phyloP scores from a whole-genome alignment of 2,329 filamentous ascomycete genomes.

The Fusarium camptoceras region DNA sequence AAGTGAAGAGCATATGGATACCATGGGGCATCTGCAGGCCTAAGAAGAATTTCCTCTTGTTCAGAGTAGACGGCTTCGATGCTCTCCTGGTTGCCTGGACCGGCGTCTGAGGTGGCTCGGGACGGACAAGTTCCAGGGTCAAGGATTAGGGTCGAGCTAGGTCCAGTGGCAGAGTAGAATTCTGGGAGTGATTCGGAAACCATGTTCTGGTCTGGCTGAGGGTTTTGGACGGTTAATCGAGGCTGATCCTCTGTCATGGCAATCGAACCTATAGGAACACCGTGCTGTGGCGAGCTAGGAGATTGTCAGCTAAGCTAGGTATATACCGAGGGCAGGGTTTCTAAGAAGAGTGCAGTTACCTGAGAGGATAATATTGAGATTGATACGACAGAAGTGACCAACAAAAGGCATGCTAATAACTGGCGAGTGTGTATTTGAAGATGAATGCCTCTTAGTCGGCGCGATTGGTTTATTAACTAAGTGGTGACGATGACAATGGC shows the following conservation, averaged over 20 bases:
- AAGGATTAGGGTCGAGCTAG: neutral
- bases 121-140: neutral
- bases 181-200: conserved; percentile 8
- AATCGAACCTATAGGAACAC: too few species aligned
- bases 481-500: neutral
- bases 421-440: neutral
- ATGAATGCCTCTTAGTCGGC: neutral
- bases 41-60: neutral
- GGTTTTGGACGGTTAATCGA: conserved; percentile 16
- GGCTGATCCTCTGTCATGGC: neutral
- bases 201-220: neutral
- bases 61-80: neutral
- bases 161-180: neutral
- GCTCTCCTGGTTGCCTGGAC: neutral
- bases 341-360: neutral
- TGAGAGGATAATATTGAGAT: neutral
- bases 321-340: neutral
- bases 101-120: neutral
- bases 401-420: neutral
- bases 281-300: neutral
- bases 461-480: neutral
- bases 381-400: neutral
- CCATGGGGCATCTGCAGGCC: neutral
- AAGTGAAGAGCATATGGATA: conserved; percentile 23
- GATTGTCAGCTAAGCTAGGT: neutral